Evolutionary conservation across 805 yeast genomes (phyloP), one percentile per base, ranked within the genome.

Genomic region (Cyberlindnera samutprakarnensis): DNA sequence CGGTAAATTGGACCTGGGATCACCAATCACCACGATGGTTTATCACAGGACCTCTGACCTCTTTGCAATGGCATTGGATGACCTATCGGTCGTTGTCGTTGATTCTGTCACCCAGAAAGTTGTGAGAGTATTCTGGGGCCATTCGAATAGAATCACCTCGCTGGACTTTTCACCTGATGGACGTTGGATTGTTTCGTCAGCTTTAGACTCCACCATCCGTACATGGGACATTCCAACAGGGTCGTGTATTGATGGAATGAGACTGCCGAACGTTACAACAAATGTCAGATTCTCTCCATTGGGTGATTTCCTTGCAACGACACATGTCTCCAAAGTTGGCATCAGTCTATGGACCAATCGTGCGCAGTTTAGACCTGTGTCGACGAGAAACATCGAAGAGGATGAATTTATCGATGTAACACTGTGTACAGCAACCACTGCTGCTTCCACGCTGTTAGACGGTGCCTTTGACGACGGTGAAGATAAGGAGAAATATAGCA

Each of bases 211-310:
- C 2, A 87, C 97, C 0, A 66, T 92, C 30, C 73, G 98, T 49
- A 86, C 96, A 1, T 92, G 97, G 97, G 97, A 92, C 56, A 70
- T 92, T 38, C 97, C 97, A 25, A 82, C 96, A 2, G 97, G 98
- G 30, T 85, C 88, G 1, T 90, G 97, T 57, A 86, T 92, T 36
- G 98, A 92, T 61, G 96, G 96, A 41, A 77, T 90, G 13, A 61
- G 64, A 32, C 68, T 92, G 17, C 75, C 80, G 2, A 74, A 68
- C 44, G 88, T 87, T n/a, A 94, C 81, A 4, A 86, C 96, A 0
- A 64, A 72, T 33, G 65, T 94, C 20, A 75, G 78, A 49, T 72
- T 92, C 42, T 83, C 96, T 12, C 94, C 94, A 3, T 67, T 76
- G 35, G 95, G 95, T 27, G 96, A 92, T 45, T 74, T 78, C 56